Conservation (phyloP, 2,329 filamentous ascomycete genomes). For the Ophiostoma australiae region DNA sequence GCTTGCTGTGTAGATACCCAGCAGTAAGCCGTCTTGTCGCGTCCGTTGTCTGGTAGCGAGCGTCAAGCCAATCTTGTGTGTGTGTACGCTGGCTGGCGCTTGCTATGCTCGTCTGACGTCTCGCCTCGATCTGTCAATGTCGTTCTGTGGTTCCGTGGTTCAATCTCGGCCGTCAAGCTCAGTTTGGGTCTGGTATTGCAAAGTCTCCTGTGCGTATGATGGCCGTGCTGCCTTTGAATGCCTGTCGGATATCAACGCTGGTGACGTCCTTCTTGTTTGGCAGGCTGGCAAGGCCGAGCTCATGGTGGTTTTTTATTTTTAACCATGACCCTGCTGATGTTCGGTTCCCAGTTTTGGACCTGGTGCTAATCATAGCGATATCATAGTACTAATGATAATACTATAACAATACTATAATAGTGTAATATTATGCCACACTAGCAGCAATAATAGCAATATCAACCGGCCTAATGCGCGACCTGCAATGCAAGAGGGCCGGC, state of each 20-base stretch:
- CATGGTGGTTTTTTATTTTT: background rate
- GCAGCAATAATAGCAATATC: slow-evolving; percentile 11
- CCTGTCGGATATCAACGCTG: background rate
- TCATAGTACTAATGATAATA: slow-evolving; percentile 14
- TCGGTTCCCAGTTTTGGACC: slow-evolving; percentile 18
- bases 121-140: background rate
- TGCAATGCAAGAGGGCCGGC: slow-evolving; percentile 14
- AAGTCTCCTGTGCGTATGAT: background rate
- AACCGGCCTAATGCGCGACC: slow-evolving; percentile 18
- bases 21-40: background rate
- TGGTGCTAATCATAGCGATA: slow-evolving; percentile 20
- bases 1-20: background rate
- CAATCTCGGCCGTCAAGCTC: slow-evolving; percentile 1
- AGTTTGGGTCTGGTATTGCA: background rate
- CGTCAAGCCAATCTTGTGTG: background rate
- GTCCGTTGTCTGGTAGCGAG: slow-evolving; percentile 1
- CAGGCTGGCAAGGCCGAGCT: background rate
- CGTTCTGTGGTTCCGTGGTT: background rate
- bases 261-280: slow-evolving; percentile 5
- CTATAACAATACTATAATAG: slow-evolving; percentile 19
- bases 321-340: slow-evolving; percentile 10
- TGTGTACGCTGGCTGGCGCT: background rate
- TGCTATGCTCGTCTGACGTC: background rate
- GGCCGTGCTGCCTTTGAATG: background rate
- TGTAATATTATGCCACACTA: background rate